These are phyloP conservation scores for Helotiales sp. DNA, from an alignment of 2,329 filamentous ascomycete species.

Conservation along the genomic window DNA sequence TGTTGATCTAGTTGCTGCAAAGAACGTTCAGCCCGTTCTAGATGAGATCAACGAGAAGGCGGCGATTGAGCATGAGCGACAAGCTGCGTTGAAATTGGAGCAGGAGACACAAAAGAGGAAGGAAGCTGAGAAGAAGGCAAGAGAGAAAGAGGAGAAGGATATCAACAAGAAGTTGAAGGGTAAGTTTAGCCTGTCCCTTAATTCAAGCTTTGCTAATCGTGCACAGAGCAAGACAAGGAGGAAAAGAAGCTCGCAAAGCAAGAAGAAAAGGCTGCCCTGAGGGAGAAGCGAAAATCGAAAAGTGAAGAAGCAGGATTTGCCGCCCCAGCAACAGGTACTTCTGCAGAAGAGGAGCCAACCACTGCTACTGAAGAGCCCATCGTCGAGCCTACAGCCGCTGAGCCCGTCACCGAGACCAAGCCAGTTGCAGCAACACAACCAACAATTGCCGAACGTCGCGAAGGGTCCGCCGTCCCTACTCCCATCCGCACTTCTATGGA, in stretches of 20 bases:
- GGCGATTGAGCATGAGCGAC: constrained; percentile 67
- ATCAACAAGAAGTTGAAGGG: constrained; percentile 58
- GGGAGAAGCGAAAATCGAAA: constrained; percentile 53
- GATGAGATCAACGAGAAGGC: constrained; percentile 83
- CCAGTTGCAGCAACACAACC: background rate
- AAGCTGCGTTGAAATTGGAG: constrained; percentile 62
- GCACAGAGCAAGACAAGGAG: constrained; percentile 39
- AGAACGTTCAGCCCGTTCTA: constrained; percentile 76
- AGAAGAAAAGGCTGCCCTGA: constrained; percentile 52
- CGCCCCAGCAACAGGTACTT: background rate
- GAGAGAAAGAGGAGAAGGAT: constrained; percentile 54
- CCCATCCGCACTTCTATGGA: constrained; percentile 32
- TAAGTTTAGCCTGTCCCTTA: constrained; percentile 40
- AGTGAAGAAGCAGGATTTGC: constrained; percentile 22
- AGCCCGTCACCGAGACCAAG: background rate
- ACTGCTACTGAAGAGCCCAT: background rate
- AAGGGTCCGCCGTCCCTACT: constrained; percentile 12
- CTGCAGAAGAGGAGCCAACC: background rate
- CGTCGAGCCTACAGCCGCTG: background rate
- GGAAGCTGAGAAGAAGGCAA: constrained; percentile 55
- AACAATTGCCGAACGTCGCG: constrained; percentile 15
- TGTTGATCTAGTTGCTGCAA: constrained; percentile 76
- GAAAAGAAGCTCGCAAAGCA: constrained; percentile 44
- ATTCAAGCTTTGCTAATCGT: constrained; percentile 21
- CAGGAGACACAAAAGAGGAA: constrained; percentile 64